These are phyloP conservation scores for Aspergillus quadricinctus DNA, from an alignment of 2,329 filamentous ascomycete genomes.

Conservation along the genomic window DNA sequence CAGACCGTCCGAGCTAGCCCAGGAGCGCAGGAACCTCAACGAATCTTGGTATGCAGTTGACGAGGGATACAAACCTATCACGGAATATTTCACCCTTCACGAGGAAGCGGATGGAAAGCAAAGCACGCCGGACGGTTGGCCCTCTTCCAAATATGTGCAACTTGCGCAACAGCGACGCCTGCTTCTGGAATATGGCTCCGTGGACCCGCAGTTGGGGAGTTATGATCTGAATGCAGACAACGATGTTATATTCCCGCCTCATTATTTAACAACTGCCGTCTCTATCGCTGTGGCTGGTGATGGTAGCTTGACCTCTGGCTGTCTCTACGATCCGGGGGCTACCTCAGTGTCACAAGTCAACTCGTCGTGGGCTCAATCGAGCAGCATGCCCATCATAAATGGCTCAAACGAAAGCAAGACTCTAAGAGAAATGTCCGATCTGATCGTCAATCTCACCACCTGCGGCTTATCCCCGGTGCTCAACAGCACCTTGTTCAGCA, in stretches of 20 bases:
- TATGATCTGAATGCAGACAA: conserved; percentile 55
- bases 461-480: conserved; percentile 61
- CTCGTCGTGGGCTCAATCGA: conserved; percentile 50
- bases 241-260: conserved; percentile 48
- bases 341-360: conserved; percentile 43
- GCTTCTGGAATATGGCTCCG: conserved; percentile 51
- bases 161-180: conserved; percentile 52
- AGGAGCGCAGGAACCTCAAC: conserved; percentile 55
- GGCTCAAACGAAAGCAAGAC: conserved; percentile 22
- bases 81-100: conserved; percentile 50
- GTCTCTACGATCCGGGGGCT: conserved; percentile 47
- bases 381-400: conserved; percentile 23
- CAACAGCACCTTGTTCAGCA: conserved; percentile 51
- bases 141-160: conserved; percentile 56
- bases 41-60: conserved; percentile 51
- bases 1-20: conserved; percentile 46
- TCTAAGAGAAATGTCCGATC: conserved; percentile 28
- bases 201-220: conserved; percentile 54
- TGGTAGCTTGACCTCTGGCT: conserved; percentile 48
- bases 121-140: conserved; percentile 59
- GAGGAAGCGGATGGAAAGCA: conserved; percentile 31
- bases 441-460: conserved; percentile 40
- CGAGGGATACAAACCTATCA: conserved; percentile 42
- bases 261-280: conserved; percentile 40
- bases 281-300: conserved; percentile 31